These are phyloP conservation scores for Novymonas esmeraldas DNA, from an alignment of 208 protist genomes.

Conservation along the genomic window DNA sequence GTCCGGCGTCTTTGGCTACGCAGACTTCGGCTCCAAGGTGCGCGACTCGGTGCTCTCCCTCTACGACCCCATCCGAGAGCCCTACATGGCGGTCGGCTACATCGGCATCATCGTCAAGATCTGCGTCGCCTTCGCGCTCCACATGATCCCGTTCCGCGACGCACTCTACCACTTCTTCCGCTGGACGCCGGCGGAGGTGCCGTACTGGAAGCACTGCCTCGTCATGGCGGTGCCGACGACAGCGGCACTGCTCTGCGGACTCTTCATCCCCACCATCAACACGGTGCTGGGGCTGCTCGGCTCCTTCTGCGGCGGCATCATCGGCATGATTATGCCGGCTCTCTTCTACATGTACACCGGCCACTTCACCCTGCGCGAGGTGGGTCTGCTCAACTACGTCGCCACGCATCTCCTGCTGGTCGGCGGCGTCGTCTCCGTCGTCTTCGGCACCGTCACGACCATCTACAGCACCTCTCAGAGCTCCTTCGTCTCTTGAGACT, in stretches of 20 bases:
- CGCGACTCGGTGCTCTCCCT: conserved; percentile 42
- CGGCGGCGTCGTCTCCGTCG: conserved; percentile 54
- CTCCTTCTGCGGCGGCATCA: conserved; percentile 55
- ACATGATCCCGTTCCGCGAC: conserved; percentile 61
- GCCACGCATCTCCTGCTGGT: conserved; percentile 49
- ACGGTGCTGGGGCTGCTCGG: conserved; percentile 55
- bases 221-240: conserved; percentile 28
- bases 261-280: conserved; percentile 48
- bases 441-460: conserved; percentile 58
- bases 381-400: conserved; percentile 49
- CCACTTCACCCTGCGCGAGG: conserved; percentile 35
- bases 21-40: conserved; percentile 54
- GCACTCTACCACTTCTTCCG: conserved; percentile 52
- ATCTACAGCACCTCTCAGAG: conserved; percentile 45
- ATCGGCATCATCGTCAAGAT: conserved; percentile 67
- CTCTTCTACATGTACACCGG: conserved; percentile 74
- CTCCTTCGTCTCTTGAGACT: conserved; percentile 38
- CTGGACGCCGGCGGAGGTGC: conserved; percentile 25
- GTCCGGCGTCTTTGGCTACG: conserved; percentile 63
- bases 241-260: conserved; percentile 28
- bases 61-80: conserved; percentile 54
- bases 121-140: conserved; percentile 55
- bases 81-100: conserved; percentile 63
- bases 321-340: conserved; percentile 61
- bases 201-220: conserved; percentile 38